These are phyloP conservation scores for Meira miltonrushii DNA, from an alignment of 1,284 basidiomycete genomes.

Conservation along the genomic window DNA sequence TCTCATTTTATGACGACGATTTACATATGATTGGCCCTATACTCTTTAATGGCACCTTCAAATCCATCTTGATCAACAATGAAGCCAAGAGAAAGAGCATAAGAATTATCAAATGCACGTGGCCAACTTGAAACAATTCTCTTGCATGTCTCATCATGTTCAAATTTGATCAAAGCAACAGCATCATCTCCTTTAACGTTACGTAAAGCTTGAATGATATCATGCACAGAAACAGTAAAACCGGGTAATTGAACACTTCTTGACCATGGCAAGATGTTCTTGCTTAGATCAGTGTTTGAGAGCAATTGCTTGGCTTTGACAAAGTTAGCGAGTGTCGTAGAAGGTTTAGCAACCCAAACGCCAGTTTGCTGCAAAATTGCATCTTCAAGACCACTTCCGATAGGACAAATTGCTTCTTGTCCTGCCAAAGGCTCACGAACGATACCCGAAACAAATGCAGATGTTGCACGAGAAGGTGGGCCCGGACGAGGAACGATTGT, in stretches of 20 bases:
- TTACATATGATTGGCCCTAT: slow-evolving; percentile 17
- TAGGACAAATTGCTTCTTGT: slow-evolving; percentile 24
- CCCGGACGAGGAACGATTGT: slow-evolving; percentile 30
- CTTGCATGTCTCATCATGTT: slow-evolving; percentile 29
- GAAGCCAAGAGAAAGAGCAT: slow-evolving; percentile 28
- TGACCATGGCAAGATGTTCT: slow-evolving; percentile 15
- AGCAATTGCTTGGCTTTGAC: slow-evolving; percentile 26
- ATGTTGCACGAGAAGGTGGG: slow-evolving; percentile 26
- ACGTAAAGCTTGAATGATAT: slow-evolving; percentile 27
- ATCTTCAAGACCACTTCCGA: slow-evolving; percentile 23
- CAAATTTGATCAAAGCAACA: slow-evolving; percentile 27
- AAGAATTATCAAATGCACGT: slow-evolving; percentile 24
- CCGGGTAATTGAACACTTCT: slow-evolving; percentile 28
- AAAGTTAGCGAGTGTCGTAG: slow-evolving; percentile 28
- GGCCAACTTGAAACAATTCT: slow-evolving; percentile 28
- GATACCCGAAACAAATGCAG: slow-evolving; percentile 34
- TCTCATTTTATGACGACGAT: background rate
- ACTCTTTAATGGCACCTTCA: slow-evolving; percentile 25
- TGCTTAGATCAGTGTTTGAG: slow-evolving; percentile 8
- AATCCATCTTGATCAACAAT: slow-evolving; percentile 29
- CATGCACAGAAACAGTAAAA: slow-evolving; percentile 25
- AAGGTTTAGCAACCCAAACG: slow-evolving; percentile 24
- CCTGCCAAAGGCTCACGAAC: slow-evolving; percentile 29
- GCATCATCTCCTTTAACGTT: slow-evolving; percentile 26
- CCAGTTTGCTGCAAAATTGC: slow-evolving; percentile 15